A percentile compares a stretch with the other conserved stretches of the same genome.
These are phyloP conservation scores for Alternaria sp. DNA, from an alignment of 2,329 filamentous ascomycete genomes.

Conservation along the genomic window DNA sequence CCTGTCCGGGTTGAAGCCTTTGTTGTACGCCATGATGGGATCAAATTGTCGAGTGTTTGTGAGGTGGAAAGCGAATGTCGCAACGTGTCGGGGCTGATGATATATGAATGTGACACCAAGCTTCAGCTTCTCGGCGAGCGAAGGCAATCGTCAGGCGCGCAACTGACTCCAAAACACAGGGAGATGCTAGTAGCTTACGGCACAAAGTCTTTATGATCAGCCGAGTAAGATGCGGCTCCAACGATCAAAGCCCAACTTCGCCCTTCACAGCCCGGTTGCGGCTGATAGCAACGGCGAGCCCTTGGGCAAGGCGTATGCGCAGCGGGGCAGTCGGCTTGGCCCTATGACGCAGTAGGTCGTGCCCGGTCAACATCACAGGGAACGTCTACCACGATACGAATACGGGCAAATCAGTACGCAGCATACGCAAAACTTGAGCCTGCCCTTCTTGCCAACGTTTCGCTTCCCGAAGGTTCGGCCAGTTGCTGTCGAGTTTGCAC, in stretches of 20 bases:
- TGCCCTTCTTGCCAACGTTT: background rate
- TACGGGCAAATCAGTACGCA: background rate
- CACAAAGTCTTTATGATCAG: conserved; percentile 3
- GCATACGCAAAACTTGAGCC: conserved; percentile 8
- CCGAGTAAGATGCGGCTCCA: conserved; percentile 15
- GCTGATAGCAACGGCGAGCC: conserved; percentile 27
- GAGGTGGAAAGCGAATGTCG: conserved; percentile 10
- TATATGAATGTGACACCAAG: conserved; percentile 25
- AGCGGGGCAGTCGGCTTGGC: conserved; percentile 29
- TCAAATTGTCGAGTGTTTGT: conserved; percentile 9
- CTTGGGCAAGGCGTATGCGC: conserved; percentile 14
- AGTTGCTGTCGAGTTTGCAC: background rate
- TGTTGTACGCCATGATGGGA: conserved; percentile 86
- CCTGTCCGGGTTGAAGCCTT: conserved; percentile 90
- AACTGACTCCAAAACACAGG: conserved; percentile 3
- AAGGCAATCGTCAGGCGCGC: conserved; percentile 13
- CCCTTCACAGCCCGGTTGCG: conserved; percentile 35
- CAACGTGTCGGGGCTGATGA: conserved; percentile 22
- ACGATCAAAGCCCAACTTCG: conserved; percentile 29
- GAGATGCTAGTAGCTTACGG: conserved; percentile 7
- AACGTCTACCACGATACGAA: conserved; percentile 5
- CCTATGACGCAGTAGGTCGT: conserved; percentile 33
- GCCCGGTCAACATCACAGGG: background rate
- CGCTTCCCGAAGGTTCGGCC: background rate
- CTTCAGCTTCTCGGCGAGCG: conserved; percentile 18